Evolutionary conservation across 148 eudicot genomes (phyloP).

Genomic region (Arctostaphylos glauca): DNA sequence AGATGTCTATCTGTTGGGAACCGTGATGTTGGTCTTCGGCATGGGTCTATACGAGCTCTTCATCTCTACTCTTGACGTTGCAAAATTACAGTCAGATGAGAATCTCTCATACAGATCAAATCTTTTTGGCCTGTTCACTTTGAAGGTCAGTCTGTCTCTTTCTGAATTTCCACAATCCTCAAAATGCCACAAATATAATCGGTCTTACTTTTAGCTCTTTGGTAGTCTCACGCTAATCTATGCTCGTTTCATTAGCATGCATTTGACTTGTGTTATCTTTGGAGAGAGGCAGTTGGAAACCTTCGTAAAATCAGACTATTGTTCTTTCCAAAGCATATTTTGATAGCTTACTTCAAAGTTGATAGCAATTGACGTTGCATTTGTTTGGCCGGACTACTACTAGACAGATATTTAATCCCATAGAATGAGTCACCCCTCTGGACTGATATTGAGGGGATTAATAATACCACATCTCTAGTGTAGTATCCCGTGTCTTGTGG

Average conservation of each 20-base stretch:
- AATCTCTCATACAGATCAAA: constrained; percentile 53
- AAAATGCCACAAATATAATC: neutral
- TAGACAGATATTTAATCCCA: neutral
- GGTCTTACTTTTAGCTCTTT: neutral
- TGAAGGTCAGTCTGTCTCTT: constrained; percentile 43
- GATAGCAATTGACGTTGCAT: neutral
- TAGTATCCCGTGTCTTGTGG: neutral
- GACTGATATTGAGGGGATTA: neutral
- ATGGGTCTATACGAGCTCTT: constrained; percentile 99
- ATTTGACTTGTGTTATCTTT: neutral
- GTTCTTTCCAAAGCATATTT: neutral
- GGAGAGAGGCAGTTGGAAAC: neutral
- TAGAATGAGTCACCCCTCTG: neutral
- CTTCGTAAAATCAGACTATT: neutral
- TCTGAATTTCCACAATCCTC: neutral
- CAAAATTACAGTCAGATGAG: constrained; percentile 35
- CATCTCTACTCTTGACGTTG: constrained; percentile 77
- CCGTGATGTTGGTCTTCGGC: constrained; percentile 96
- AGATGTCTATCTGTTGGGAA: constrained; percentile 95
- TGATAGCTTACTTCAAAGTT: neutral
- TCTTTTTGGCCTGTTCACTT: constrained; percentile 74
- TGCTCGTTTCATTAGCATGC: neutral
- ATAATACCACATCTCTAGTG: neutral
- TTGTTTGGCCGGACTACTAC: neutral
- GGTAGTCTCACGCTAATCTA: neutral